phyloP scores from a whole-genome alignment of 805 yeast species.

The Candida caryicola region DNA sequence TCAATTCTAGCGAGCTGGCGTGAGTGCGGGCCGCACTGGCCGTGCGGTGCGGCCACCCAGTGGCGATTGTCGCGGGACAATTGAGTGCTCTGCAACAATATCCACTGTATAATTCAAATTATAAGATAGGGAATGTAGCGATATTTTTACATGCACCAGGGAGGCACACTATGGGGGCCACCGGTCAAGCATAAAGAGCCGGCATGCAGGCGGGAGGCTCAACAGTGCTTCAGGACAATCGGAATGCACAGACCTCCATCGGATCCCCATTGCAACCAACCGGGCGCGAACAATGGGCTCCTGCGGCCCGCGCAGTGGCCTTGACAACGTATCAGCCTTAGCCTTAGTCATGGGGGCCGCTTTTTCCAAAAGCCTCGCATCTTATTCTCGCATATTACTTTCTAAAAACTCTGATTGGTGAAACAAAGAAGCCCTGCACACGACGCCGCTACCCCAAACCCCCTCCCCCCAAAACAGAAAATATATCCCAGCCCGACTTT shows the following conservation, averaged over 20 bases:
- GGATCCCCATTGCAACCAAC: no score
- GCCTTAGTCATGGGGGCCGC: background rate
- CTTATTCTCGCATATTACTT: no score
- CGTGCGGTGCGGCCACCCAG: no score
- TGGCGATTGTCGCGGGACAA: no score
- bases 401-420: no score
- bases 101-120: background rate
- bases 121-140: background rate
- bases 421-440: background rate
- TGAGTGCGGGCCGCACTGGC: no score
- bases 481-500: background rate
- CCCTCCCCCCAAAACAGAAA: no score
- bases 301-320: background rate
- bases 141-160: background rate
- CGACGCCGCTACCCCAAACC: background rate
- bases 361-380: no score
- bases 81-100: no score
- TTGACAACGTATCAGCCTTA: background rate
- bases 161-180: background rate
- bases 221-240: no score
- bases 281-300: background rate
- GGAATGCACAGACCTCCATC: no score
- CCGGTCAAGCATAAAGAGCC: background rate
- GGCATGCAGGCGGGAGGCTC: background rate
- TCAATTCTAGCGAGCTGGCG: no score